phyloP scores from a whole-genome alignment of 2,329 filamentous ascomycete species.

The Zymoseptoria crescenta region DNA sequence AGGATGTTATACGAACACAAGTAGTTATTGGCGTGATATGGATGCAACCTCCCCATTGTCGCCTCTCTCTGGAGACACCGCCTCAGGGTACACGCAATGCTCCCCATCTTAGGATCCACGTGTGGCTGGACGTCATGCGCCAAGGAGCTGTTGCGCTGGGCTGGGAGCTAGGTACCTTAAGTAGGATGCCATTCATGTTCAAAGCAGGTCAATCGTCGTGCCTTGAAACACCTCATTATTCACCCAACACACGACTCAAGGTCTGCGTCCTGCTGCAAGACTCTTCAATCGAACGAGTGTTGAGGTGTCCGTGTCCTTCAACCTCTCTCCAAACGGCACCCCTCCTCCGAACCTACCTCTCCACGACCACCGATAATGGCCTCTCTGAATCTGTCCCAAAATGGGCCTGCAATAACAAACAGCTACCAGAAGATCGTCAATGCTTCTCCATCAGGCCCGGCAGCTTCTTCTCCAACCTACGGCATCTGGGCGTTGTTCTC shows the following conservation, averaged over 20 bases:
- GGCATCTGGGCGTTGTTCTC: slow-evolving; percentile 92
- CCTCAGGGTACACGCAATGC: background rate
- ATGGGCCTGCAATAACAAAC: slow-evolving; percentile 46
- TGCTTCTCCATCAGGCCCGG: slow-evolving; percentile 48
- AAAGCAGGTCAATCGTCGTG: background rate
- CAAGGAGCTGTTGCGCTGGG: background rate
- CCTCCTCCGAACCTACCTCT: background rate
- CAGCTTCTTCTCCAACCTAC: slow-evolving; percentile 66
- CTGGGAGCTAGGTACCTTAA: background rate
- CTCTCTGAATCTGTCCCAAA: slow-evolving; percentile 49
- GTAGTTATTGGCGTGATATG: too few species aligned
- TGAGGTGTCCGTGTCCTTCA: background rate
- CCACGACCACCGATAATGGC: slow-evolving; percentile 55
- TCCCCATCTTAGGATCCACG: background rate
- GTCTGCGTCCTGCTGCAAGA: background rate
- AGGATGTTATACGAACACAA: too few species aligned
- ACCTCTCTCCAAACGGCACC: background rate
- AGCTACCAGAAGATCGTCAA: slow-evolving; percentile 61
- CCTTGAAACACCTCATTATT: background rate
- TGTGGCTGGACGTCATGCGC: background rate
- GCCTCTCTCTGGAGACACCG: background rate
- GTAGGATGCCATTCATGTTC: background rate
- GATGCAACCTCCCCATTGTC: background rate
- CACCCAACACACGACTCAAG: background rate
- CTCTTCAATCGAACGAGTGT: background rate